Evolutionary conservation across 1,284 basidiomycete species (phyloP).

Genomic region (Ganoderma boninense): DNA sequence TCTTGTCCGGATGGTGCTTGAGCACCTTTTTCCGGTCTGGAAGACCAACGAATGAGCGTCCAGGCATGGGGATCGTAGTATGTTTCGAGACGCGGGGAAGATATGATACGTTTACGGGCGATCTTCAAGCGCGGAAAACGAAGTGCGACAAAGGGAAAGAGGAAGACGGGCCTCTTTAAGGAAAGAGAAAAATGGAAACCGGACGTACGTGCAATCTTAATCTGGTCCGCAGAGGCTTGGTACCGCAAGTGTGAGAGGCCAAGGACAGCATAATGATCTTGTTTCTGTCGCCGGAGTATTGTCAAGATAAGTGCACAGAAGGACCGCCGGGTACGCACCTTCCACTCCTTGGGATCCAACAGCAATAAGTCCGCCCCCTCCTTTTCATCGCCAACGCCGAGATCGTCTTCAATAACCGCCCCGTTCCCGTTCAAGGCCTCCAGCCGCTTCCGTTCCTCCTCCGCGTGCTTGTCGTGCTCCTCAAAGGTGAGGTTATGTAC

Average conservation of each 20-base stretch:
- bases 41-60: background rate
- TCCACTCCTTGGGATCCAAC: constrained; percentile 98
- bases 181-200: background rate
- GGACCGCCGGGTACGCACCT: constrained; percentile 58
- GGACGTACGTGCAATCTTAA: constrained; percentile 93
- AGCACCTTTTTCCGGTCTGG: constrained; percentile 97
- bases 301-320: background rate
- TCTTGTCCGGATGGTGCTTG: constrained; percentile 99
- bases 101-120: background rate
- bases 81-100: background rate
- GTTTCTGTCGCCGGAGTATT: constrained; percentile 66
- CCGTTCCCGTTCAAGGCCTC: constrained; percentile 63
- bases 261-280: constrained; percentile 97
- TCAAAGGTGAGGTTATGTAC: constrained; percentile 83
- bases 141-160: background rate
- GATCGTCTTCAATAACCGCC: constrained; percentile 80
- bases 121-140: background rate
- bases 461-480: constrained; percentile 75
- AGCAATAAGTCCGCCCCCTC: constrained; percentile 79
- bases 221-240: constrained; percentile 90
- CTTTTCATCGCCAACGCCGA: constrained; percentile 92
- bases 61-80: background rate
- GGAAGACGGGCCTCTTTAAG: background rate
- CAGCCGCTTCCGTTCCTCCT: constrained; percentile 60
- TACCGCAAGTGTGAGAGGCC: constrained; percentile 93